Evolutionary conservation across 169 alveolate genomes (phyloP), one percentile per base, ranked within the genome.

Genomic region (Amoebophrya sp.): DNA sequence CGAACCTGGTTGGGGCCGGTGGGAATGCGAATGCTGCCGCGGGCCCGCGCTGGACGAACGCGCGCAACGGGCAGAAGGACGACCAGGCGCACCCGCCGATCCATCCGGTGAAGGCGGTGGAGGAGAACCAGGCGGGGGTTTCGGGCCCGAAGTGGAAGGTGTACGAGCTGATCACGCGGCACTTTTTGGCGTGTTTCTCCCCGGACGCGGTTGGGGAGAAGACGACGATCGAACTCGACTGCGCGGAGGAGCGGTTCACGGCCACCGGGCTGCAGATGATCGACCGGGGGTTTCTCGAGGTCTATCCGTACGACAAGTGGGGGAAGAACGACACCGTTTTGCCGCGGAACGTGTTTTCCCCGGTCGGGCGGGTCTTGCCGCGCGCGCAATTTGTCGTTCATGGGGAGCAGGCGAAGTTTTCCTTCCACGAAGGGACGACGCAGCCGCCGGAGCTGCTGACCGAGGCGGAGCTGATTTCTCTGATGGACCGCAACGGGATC

Each of bases 21-120:
- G 67, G 67, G n/a, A n/a, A n/a, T n/a, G n/a, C n/a, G n/a, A n/a
- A n/a, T n/a, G n/a, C n/a, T n/a, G n/a, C n/a, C n/a, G n/a, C n/a
- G n/a, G n/a, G n/a, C n/a, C n/a, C n/a, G n/a, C n/a, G n/a, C n/a
- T n/a, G n/a, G n/a, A n/a, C n/a, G n/a, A n/a, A 42, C 48, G 29
- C 78, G 34, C 78, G 91, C 13, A 7, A 34, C 38, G 91, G 91
- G 43, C 40, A 2, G 42, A 88, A 40, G 88, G 42, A 88, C 69
- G 91, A 88, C 91, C 45, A 89, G 45, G 99, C 99, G 0, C 99
- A 98, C 94, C 99, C 99, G 31, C 99, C 99, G 0, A 98, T 98
- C 41, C 99, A 98, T 93, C 99, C 99, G 0, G 99, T 98, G 23
- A 34, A 40, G 42, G n/a, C 78, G 4, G 4, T 58, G 39, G 10